A percentile compares a stretch with the other conserved stretches of the same genome.
Conservation (phyloP, 495 filamentous ascomycete genomes). For the Neurospora africana region DNA sequence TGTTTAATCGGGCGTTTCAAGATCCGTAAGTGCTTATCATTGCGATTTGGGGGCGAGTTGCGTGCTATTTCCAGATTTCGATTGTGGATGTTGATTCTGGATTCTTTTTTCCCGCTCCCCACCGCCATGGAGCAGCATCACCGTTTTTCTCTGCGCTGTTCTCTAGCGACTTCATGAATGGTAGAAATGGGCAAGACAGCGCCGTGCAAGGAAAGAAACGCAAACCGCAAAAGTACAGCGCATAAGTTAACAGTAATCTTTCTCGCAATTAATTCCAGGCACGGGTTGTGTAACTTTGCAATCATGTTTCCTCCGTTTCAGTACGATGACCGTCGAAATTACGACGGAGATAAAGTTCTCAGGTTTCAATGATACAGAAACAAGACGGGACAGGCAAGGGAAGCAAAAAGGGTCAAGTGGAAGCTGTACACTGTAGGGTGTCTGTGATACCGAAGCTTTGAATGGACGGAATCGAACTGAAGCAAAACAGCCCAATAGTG, state of each 20-base stretch:
- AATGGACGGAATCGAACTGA: background rate
- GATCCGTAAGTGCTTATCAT: background rate
- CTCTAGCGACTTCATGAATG: background rate
- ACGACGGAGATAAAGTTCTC: background rate
- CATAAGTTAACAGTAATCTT: background rate
- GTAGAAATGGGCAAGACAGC: background rate
- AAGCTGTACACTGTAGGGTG: background rate
- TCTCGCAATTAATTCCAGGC: background rate
- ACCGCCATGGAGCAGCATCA: background rate
- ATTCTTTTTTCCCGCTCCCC: no score
- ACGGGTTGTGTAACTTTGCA: background rate
- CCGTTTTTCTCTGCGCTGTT: no score
- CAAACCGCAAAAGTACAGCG: background rate
- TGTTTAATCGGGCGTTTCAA: background rate
- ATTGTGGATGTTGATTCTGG: background rate
- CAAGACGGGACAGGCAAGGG: background rate
- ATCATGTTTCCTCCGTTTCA: background rate
- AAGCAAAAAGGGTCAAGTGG: background rate
- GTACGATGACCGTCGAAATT: background rate
- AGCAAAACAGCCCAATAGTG: background rate
- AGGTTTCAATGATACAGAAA: background rate
- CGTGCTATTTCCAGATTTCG: background rate
- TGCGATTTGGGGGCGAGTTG: background rate
- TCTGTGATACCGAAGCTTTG: background rate
- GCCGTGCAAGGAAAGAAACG: background rate